Percentiles rank a stretch among this genome's conserved stretches.
Conservation (phyloP, 345 rosid genomes). For the Citrus medica region DNA sequence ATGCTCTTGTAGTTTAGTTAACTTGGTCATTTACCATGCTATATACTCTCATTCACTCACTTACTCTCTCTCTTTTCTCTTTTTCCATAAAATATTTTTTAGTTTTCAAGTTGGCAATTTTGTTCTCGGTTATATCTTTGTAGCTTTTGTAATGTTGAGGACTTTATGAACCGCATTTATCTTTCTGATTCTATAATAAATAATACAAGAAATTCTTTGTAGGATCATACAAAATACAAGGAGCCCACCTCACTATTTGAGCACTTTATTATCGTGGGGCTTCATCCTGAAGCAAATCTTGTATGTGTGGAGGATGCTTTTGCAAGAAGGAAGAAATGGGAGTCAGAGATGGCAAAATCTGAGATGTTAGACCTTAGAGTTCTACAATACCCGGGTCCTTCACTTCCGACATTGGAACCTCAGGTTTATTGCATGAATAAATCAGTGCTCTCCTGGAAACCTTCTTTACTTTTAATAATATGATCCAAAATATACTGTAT, state of each 20-base stretch:
- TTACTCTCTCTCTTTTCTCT: not conserved
- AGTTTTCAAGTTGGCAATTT: not conserved
- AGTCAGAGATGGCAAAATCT: conserved; percentile 54
- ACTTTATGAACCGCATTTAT: not conserved
- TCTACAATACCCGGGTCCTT: conserved; percentile 58
- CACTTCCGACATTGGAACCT: conserved; percentile 75
- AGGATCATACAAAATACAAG: conserved; percentile 65
- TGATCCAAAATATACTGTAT: not conserved
- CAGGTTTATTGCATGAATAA: conserved; percentile 55
- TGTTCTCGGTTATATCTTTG: not conserved
- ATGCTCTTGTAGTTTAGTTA: not conserved
- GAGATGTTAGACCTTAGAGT: conserved; percentile 47
- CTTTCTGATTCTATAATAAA: conserved; percentile 8
- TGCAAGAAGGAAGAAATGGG: conserved; percentile 82
- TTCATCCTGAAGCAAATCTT: conserved; percentile 77
- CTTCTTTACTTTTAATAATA: not conserved
- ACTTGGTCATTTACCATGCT: not conserved
- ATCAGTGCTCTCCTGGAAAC: not conserved
- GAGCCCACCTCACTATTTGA: conserved; percentile 84
- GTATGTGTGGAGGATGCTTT: conserved; percentile 80
- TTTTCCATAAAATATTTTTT: not conserved
- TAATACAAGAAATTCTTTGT: conserved; percentile 22
- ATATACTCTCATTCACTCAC: not conserved
- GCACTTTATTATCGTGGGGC: conserved; percentile 85
- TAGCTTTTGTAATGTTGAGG: not conserved